phyloP scores from a whole-genome alignment of 177 flowering plant species.

The Vitis hybrid region DNA sequence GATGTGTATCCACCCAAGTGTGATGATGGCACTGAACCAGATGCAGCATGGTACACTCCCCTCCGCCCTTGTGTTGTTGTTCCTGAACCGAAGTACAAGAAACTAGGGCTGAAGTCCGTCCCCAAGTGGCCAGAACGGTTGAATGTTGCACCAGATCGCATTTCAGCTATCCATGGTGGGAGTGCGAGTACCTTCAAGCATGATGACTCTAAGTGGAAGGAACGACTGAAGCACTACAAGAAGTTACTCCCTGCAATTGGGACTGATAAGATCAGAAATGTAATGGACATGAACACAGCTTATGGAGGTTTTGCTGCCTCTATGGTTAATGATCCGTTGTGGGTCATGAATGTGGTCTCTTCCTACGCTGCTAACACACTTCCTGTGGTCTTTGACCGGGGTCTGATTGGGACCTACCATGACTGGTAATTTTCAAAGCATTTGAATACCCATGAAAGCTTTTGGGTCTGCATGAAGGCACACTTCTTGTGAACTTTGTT shows the following conservation, averaged over 20 bases:
- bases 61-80: slow-evolving; percentile 81
- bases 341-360: slow-evolving; percentile 99
- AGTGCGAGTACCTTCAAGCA: slow-evolving; percentile 76
- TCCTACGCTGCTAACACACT: slow-evolving; percentile 82
- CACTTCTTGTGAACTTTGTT: background rate
- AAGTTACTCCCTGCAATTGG: slow-evolving; percentile 78
- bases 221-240: slow-evolving; percentile 82
- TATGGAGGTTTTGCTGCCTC: slow-evolving; percentile 98
- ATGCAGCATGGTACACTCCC: slow-evolving; percentile 96
- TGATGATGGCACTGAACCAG: slow-evolving; percentile 91
- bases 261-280: slow-evolving; percentile 76
- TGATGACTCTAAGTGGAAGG: slow-evolving; percentile 86
- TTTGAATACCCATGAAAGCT: too few relatives aligned
- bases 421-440: slow-evolving; percentile 64
- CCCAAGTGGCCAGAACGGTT: slow-evolving; percentile 89
- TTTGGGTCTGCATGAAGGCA: too few relatives aligned
- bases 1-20: slow-evolving; percentile 86
- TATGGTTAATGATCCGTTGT: slow-evolving; percentile 65
- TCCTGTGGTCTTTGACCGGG: slow-evolving; percentile 84
- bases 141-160: slow-evolving; percentile 69
- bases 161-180: slow-evolving; percentile 61
- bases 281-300: slow-evolving; percentile 95
- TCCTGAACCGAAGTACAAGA: slow-evolving; percentile 53
- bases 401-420: slow-evolving; percentile 91
- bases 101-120: slow-evolving; percentile 41